Evolutionary conservation across 1,284 basidiomycete species (phyloP).

Genomic region (Pisolithus thermaeus): DNA sequence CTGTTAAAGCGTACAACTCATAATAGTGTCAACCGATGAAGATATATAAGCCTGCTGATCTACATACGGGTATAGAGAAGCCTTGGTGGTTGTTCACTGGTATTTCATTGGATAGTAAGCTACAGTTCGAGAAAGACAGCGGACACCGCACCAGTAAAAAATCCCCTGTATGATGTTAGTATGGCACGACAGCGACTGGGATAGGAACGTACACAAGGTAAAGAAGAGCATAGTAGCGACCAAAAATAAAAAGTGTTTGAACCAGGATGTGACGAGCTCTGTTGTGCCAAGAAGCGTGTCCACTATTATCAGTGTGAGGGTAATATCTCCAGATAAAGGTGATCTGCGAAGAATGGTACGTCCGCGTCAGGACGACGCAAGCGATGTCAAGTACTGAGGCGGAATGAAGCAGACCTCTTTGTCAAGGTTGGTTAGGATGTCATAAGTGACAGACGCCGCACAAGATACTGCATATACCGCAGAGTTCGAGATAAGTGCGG

Average conservation of each 20-base stretch:
- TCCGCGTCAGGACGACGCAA: neutral
- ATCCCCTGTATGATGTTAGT: neutral
- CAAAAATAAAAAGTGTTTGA: constrained; percentile 14
- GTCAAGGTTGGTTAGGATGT: neutral
- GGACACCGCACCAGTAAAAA: neutral
- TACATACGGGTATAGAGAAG: neutral
- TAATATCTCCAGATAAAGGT: constrained; percentile 13
- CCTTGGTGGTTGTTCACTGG: neutral
- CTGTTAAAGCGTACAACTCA: constrained; percentile 14
- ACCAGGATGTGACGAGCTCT: neutral
- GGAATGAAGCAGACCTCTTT: neutral
- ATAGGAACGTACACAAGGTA: constrained; percentile 11
- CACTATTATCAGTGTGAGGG: neutral
- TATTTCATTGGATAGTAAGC: neutral
- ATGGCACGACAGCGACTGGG: neutral
- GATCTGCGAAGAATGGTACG: neutral
- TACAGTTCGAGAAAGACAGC: neutral
- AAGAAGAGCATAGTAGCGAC: constrained; percentile 20
- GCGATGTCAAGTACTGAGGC: neutral
- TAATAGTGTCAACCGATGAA: neutral
- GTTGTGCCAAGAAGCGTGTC: neutral
- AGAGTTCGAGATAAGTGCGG: neutral
- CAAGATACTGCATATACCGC: neutral
- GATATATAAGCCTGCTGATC: neutral
- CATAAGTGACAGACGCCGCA: neutral